Percentiles rank a stretch among this genome's conserved stretches.
These are phyloP conservation scores for Solanum piurae DNA, from an alignment of 257 asterid genomes.

Conservation along the genomic window DNA sequence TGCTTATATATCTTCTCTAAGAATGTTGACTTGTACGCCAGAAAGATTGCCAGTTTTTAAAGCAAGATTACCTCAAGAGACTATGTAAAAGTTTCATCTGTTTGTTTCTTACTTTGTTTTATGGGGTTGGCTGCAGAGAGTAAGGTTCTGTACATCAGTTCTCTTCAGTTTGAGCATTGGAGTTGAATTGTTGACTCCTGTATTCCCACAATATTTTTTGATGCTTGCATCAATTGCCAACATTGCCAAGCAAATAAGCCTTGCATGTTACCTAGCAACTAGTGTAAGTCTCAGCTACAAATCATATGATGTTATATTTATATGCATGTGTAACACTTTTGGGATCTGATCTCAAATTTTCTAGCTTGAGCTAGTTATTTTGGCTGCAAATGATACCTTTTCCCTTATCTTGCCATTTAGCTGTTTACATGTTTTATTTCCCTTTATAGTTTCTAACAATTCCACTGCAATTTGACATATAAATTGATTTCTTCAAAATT, in stretches of 20 bases:
- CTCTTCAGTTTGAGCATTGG: slow-evolving; percentile 92
- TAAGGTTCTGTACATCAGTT: slow-evolving; percentile 79
- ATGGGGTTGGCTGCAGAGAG: slow-evolving; percentile 52
- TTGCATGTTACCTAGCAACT: slow-evolving; percentile 82
- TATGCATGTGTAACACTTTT: not conserved
- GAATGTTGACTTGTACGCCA: not conserved
- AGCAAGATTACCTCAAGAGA: not conserved
- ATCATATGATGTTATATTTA: not conserved
- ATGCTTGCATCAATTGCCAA: slow-evolving; percentile 94
- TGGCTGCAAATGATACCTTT: not conserved
- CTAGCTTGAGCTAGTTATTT: not conserved
- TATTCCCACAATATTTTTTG: slow-evolving; percentile 68
- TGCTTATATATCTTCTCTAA: not conserved
- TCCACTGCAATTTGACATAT: not conserved
- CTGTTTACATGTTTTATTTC: not conserved
- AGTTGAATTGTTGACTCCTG: slow-evolving; percentile 85
- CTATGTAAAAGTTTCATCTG: not conserved
- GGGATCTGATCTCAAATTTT: not conserved
- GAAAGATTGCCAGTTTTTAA: not conserved
- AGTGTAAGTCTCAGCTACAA: slow-evolving; percentile 51
- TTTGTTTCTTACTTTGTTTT: slow-evolving; percentile 7
- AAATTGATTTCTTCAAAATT: not conserved
- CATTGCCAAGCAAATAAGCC: slow-evolving; percentile 90
- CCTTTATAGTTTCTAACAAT: not conserved
- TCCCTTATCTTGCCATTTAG: not conserved